Percentiles rank a stretch among this genome's conserved stretches.
Evolutionary conservation across 345 rosid species (phyloP).

Genomic region (Eucalyptus decipiens): DNA sequence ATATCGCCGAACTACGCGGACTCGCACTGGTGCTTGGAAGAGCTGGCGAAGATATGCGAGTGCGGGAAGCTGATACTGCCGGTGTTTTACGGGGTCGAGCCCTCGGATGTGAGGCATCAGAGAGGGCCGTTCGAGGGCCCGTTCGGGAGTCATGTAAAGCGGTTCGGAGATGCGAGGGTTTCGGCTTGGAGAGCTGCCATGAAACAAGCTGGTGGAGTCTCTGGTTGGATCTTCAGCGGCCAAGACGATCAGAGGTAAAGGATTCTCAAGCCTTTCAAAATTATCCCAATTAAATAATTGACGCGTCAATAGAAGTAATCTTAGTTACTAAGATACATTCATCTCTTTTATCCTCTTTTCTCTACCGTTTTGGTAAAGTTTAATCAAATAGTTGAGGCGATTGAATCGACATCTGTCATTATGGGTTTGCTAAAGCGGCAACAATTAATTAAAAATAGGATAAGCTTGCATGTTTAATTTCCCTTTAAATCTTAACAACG

Average conservation of each 20-base stretch:
- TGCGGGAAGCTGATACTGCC: slow-evolving; percentile 5
- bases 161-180: neutral
- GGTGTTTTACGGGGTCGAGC: slow-evolving; percentile 5
- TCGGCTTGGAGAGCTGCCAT: slow-evolving; percentile 5
- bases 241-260: neutral
- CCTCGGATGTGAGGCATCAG: neutral
- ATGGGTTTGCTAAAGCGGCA: no score
- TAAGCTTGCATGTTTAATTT: no score
- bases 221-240: neutral
- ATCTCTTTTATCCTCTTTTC: neutral
- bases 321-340: no score
- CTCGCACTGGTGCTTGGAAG: slow-evolving; percentile 16
- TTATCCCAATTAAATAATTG: neutral
- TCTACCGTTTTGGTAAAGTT: neutral
- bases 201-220: neutral
- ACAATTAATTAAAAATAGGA: no score
- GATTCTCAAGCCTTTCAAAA: neutral
- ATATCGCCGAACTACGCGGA: slow-evolving; percentile 5
- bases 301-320: neutral
- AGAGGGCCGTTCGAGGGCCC: neutral
- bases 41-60: slow-evolving; percentile 7
- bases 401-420: neutral
- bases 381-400: neutral
- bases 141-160: neutral
- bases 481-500: neutral